These are phyloP conservation scores for Bidens hawaiensis DNA, from an alignment of 140 eudicot species.

Conservation along the genomic window DNA sequence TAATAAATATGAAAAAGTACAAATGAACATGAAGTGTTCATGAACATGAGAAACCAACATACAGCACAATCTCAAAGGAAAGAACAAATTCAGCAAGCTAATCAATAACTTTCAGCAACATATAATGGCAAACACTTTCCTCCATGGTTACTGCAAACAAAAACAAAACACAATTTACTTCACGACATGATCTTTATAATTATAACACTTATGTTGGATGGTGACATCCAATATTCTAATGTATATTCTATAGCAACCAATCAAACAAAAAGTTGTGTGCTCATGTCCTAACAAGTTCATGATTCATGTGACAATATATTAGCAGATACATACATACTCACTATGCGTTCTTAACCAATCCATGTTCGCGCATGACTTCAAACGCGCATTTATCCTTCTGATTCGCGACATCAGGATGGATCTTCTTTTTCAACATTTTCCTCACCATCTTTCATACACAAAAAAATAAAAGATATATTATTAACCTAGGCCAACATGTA, in stretches of 20 bases:
- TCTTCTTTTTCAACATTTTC: constrained; percentile 50
- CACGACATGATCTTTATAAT: not conserved
- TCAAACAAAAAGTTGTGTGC: not conserved
- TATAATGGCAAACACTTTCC: constrained; percentile 14
- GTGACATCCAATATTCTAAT: not conserved
- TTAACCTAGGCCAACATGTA: not conserved
- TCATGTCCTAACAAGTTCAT: too few species aligned
- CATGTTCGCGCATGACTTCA: constrained; percentile 12
- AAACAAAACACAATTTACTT: constrained; percentile 10
- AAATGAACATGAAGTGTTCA: constrained; percentile 4
- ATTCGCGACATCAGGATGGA: constrained; percentile 52
- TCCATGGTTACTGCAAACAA: constrained; percentile 24
- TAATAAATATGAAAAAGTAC: not conserved
- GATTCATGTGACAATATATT: not conserved
- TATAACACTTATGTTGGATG: not conserved
- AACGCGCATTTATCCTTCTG: constrained; percentile 25
- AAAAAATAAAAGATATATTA: not conserved
- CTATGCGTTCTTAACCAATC: constrained; percentile 15
- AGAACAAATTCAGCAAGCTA: constrained; percentile 4
- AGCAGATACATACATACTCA: not conserved
- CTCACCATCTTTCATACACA: constrained; percentile 38
- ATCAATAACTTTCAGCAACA: constrained; percentile 23
- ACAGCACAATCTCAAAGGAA: constrained; percentile 9
- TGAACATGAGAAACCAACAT: constrained; percentile 19
- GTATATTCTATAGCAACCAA: not conserved